These are phyloP conservation scores for Allomyces macrogynus DNA, from an alignment of 192 early-diverging fungal genomes.

Conservation along the genomic window DNA sequence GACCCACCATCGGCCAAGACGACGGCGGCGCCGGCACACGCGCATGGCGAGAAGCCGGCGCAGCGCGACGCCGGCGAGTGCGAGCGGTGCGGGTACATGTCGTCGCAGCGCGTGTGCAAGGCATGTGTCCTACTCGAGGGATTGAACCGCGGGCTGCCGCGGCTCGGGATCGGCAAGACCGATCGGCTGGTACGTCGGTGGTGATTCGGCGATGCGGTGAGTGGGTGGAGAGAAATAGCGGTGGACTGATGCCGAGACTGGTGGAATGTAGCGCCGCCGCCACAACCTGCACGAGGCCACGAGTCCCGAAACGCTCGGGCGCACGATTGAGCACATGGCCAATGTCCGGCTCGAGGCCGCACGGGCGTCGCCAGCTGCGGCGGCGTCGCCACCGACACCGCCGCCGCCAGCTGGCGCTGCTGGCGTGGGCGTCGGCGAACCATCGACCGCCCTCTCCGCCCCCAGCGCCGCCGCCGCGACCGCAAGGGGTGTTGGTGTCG, in stretches of 20 bases:
- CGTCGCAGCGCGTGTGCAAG: constrained; percentile 77
- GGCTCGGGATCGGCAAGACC: constrained; percentile 21
- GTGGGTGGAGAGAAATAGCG: no score
- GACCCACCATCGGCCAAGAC: background rate
- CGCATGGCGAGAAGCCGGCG: background rate
- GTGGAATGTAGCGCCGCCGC: background rate
- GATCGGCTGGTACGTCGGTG: background rate
- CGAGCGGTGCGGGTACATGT: constrained; percentile 85
- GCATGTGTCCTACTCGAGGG: constrained; percentile 86
- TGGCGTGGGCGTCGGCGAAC: no score
- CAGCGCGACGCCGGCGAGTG: constrained; percentile 18
- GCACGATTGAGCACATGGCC: background rate
- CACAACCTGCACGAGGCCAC: background rate
- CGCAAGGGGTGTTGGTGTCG: no score
- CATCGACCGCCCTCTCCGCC: no score
- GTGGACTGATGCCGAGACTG: background rate
- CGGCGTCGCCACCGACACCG: no score
- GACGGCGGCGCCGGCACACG: no score
- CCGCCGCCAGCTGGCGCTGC: no score
- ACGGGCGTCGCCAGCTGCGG: no score
- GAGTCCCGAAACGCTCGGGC: background rate
- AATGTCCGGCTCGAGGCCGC: background rate
- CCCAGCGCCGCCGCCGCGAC: no score
- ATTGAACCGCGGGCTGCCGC: constrained; percentile 68
- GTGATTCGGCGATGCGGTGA: background rate